Evolutionary conservation across 2,329 filamentous ascomycete species (phyloP).

Genomic region (Pseudopithomyces chartarum): DNA sequence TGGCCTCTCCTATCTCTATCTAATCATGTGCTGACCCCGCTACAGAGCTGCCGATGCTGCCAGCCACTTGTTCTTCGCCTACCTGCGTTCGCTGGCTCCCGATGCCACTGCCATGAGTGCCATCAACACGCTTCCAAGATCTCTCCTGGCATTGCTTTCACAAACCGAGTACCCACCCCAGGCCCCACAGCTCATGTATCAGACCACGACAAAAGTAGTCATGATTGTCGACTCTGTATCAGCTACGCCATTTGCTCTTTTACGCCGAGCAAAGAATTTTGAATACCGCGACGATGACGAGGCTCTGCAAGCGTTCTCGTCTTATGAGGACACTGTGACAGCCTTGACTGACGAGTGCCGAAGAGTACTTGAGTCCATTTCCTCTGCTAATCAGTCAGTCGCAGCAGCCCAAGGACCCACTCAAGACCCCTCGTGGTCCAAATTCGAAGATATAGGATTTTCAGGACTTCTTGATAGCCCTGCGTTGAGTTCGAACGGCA

Average conservation of each 20-base stretch:
- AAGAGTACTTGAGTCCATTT: conserved; percentile 86
- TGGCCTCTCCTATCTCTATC: conserved; percentile 32
- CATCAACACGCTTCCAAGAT: conserved; percentile 86
- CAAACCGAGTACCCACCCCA: conserved; percentile 94
- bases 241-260: conserved; percentile 86
- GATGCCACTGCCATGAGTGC: conserved; percentile 72
- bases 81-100: conserved; percentile 87
- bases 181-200: conserved; percentile 74
- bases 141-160: conserved; percentile 85
- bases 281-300: conserved; percentile 89
- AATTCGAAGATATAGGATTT: conserved; percentile 95
- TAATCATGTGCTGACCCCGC: conserved; percentile 33
- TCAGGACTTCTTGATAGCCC: conserved; percentile 74
- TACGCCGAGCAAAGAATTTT: conserved; percentile 91
- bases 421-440: conserved; percentile 87
- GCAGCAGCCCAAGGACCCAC: conserved; percentile 60
- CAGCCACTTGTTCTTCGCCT: conserved; percentile 97
- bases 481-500: conserved; percentile 40
- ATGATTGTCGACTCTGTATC: conserved; percentile 98
- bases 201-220: conserved; percentile 83
- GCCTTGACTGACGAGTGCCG: conserved; percentile 93
- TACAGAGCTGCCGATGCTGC: conserved; percentile 88
- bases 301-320: conserved; percentile 82
- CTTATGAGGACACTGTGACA: conserved; percentile 85
- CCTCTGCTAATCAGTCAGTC: conserved; percentile 81